Conservation (phyloP, 2,329 filamentous ascomycete species). For the Clonostachys rosea region DNA sequence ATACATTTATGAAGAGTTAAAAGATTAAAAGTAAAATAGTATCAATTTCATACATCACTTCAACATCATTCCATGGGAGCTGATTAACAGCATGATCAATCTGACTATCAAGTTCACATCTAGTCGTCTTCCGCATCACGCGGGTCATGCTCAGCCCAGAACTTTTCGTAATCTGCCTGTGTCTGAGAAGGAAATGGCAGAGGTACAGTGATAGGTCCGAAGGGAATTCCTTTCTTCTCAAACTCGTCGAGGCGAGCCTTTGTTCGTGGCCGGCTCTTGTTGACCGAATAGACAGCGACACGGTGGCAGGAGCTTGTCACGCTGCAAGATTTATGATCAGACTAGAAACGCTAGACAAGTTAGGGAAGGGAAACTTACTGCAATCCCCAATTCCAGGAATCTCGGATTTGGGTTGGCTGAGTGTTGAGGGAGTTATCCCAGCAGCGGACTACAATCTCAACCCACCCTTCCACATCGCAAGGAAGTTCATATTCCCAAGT, state of each 20-base stretch:
- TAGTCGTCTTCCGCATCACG: conserved; percentile 14
- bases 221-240: conserved; percentile 36
- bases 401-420: conserved; percentile 48
- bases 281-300: conserved; percentile 59
- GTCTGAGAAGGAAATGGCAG: conserved; percentile 40
- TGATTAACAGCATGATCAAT: background rate
- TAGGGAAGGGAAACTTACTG: conserved; percentile 25
- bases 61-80: background rate
- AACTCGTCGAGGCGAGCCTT: conserved; percentile 43
- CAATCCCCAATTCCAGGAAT: conserved; percentile 61
- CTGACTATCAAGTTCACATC: background rate
- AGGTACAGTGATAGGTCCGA: conserved; percentile 50
- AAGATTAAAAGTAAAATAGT: too few species aligned
- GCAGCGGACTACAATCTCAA: conserved; percentile 52
- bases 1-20: too few species aligned
- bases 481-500: conserved; percentile 60
- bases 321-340: background rate
- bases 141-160: conserved; percentile 16
- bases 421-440: conserved; percentile 62
- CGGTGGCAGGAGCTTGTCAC: conserved; percentile 59
- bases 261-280: conserved; percentile 42
- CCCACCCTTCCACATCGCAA: conserved; percentile 56
- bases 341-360: background rate
- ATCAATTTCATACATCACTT: too few species aligned
- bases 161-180: conserved; percentile 40